Conservation (phyloP, 441 rosid genomes). For the Sinapis alba region DNA sequence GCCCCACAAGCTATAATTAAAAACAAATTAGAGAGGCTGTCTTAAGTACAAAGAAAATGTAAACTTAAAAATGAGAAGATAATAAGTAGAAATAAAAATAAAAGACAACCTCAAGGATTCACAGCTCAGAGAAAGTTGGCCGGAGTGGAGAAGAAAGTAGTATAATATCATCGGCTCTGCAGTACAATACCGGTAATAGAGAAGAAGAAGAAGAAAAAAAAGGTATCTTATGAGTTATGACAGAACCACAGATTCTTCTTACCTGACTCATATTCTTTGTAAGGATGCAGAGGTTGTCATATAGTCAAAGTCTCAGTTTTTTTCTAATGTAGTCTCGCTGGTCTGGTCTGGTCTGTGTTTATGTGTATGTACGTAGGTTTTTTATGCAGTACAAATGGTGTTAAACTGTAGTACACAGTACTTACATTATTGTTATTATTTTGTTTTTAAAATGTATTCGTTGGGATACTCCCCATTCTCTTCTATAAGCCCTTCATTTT, state of each 20-base stretch:
- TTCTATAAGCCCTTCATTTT: too few species aligned
- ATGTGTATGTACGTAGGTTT: background rate
- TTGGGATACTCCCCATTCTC: background rate
- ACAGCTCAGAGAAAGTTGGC: too few species aligned
- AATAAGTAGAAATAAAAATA: too few species aligned
- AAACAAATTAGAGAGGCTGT: background rate
- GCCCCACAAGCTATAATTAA: background rate
- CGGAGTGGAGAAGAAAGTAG: too few species aligned
- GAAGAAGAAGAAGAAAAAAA: too few species aligned
- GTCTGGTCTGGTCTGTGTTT: background rate
- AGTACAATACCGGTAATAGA: too few species aligned
- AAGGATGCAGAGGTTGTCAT: slow-evolving; percentile 3
- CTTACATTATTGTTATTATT: background rate
- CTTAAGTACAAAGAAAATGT: background rate
- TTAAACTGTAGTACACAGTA: slow-evolving; percentile 39
- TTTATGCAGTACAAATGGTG: slow-evolving; percentile 34
- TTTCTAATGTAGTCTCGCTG: background rate
- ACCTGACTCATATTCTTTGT: slow-evolving; percentile 24
- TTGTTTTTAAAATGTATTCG: background rate
- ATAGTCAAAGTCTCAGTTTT: background rate
- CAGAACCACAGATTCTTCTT: background rate
- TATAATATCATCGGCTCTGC: background rate
- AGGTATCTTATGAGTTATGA: too few species aligned
- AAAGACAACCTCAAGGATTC: too few species aligned
- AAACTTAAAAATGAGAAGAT: background rate